These are phyloP conservation scores for Sporothrix inflata DNA, from an alignment of 2,329 filamentous ascomycete genomes.

Conservation along the genomic window DNA sequence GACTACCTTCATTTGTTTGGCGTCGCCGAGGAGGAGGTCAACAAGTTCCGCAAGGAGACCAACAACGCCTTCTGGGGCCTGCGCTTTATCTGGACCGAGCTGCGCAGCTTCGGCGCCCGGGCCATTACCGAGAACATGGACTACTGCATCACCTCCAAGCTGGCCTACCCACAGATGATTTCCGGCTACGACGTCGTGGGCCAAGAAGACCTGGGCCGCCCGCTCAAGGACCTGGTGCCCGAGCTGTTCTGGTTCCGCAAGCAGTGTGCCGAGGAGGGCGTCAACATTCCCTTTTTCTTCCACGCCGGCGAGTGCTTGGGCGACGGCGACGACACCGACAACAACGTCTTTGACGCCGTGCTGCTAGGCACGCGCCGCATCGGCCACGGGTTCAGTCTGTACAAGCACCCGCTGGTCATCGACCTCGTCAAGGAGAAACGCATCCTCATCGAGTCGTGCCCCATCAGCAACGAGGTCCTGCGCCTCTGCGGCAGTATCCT, in stretches of 20 bases:
- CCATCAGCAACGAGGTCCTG: conserved; percentile 78
- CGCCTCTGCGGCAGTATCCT: conserved; percentile 37
- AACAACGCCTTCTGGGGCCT: conserved; percentile 74
- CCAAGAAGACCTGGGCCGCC: conserved; percentile 78
- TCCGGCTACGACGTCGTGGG: conserved; percentile 90
- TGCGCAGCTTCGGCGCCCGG: conserved; percentile 67
- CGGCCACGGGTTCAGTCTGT: conserved; percentile 84
- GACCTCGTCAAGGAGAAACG: conserved; percentile 87
- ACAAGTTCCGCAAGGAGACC: conserved; percentile 70
- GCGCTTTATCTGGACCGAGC: conserved; percentile 80
- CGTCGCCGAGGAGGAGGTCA: conserved; percentile 76
- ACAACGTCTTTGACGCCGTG: conserved; percentile 86
- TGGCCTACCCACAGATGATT: conserved; percentile 76
- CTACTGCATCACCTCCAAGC: conserved; percentile 80
- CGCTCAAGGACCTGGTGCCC: conserved; percentile 76
- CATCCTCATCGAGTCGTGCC: conserved; percentile 87
- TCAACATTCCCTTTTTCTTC: conserved; percentile 93
- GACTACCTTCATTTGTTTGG: conserved; percentile 72
- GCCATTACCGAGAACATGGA: conserved; percentile 81
- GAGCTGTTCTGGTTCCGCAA: conserved; percentile 94
- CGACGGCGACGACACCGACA: conserved; percentile 70
- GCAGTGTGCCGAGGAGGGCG: conserved; percentile 73
- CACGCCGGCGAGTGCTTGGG: conserved; percentile 89
- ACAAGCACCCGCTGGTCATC: conserved; percentile 87
- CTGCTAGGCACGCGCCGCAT: conserved; percentile 86